Base-by-base conservation (phyloP, 805 yeast genomes). In the Cyberlindnera mrakii region DNA sequence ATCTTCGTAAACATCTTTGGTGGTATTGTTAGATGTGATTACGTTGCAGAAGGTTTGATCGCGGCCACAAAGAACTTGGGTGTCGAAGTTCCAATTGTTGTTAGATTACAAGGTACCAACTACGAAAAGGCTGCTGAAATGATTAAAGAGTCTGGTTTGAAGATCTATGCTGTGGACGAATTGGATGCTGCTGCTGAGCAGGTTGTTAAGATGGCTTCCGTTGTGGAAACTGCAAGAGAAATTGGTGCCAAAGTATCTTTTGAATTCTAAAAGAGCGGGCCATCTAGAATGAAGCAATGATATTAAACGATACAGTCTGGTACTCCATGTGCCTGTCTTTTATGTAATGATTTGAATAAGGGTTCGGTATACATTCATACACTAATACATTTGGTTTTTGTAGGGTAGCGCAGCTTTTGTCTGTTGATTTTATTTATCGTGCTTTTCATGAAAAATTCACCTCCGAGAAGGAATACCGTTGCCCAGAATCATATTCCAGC, bases 21-120 rank as follows among this genome's bases (percentile, higher is more conserved):
- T 67, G 99, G 99, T 75, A 93, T 93, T 58, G 99, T 93, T 58
- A 88, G 99, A 78, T 93, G 99, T 73, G 99, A 93, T 72, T 88
- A 81, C 73, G 97, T 93, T 52, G 99, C 99, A 59, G 82, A 82
- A 72, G 99, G 99, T 70, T 79, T 93, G 65, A 90, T 93, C 59
- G 86, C 90, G 54, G 96, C 96, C 42, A 81, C 97, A 54, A 88
- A 88, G 72, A 85, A 84, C 74, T 80, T 93, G 75, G 81, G 85
- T 60, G 81, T 93, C 66, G 80, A 77, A 51, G 85, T 93, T 44
- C 99, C 99, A 54, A 93, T 93, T 60, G 95, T 93, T 56, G 98
- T 90, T 49, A 88, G 99, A 80, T 77, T 93, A 64, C 98, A 95
- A 76, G 99, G 99, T 70, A 93, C 99, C 51, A 93, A 93, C 75